phyloP scores from a whole-genome alignment of 139 green algal species.

The Auxenochlorella protothecoides region DNA sequence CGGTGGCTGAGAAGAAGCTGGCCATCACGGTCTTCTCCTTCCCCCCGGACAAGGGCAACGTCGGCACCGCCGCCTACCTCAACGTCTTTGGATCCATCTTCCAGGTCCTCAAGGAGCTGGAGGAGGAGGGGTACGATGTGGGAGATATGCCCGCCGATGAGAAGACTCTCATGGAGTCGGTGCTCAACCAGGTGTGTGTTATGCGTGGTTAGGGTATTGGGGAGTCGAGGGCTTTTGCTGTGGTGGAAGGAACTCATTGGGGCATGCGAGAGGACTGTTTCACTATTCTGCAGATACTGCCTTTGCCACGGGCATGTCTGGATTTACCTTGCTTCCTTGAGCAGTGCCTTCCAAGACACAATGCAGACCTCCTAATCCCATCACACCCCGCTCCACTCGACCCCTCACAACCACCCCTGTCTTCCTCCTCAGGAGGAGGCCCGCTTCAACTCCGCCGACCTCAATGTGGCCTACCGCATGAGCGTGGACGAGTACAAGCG shows the following conservation, averaged over 20 bases:
- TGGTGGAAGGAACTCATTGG: too few species aligned
- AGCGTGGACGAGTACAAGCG: conserved; percentile 78
- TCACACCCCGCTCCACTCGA: too few species aligned
- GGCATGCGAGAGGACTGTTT: too few species aligned
- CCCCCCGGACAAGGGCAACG: conserved; percentile 99
- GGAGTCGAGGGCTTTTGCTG: too few species aligned
- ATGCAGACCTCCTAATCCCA: too few species aligned
- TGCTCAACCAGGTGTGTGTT: conserved; percentile 8
- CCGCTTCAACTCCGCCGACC: conserved; percentile 86
- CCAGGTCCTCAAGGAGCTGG: conserved; percentile 73
- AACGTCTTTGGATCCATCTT: conserved; percentile 99
- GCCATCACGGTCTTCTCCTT: conserved; percentile 98
- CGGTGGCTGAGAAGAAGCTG: conserved; percentile 90
- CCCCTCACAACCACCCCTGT: too few species aligned
- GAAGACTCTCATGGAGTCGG: conserved; percentile 74
- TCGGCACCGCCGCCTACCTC: conserved; percentile 97
- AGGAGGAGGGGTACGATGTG: conserved; percentile 86
- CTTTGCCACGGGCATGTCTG: too few species aligned
- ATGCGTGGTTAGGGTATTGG: neutral
- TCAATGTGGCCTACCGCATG: conserved; percentile 96
- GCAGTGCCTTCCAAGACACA: too few species aligned
- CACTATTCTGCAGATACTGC: too few species aligned
- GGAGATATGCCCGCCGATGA: conserved; percentile 63
- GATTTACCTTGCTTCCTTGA: too few species aligned
- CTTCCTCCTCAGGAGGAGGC: conserved; percentile 60